These are phyloP conservation scores for Malassezia sympodialis DNA, from an alignment of 1,284 basidiomycete genomes.

Conservation along the genomic window DNA sequence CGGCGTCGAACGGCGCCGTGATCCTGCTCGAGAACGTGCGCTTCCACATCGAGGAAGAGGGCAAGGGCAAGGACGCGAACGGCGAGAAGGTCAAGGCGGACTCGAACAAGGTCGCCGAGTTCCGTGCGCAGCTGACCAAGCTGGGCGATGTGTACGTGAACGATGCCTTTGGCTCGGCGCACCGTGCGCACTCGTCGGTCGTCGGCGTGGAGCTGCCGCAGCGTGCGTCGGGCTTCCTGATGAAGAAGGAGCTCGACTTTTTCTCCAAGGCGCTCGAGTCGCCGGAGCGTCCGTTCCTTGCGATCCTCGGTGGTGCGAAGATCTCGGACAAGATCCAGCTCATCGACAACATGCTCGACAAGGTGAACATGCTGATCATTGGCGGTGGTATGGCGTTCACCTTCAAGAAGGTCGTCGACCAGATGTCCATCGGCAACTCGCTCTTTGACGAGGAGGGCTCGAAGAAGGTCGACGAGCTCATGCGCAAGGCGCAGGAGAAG, in stretches of 20 bases:
- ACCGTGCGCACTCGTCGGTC: conserved; percentile 97
- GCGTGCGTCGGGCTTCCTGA: conserved; percentile 86
- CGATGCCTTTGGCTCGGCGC: conserved; percentile 96
- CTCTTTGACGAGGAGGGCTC: conserved; percentile 85
- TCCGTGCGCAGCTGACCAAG: conserved; percentile 75
- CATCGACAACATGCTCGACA: conserved; percentile 98
- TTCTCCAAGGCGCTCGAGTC: conserved; percentile 94
- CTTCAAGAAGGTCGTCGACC: conserved; percentile 88
- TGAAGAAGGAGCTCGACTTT: conserved; percentile 98
- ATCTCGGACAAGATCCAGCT: conserved; percentile 98
- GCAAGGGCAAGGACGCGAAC: conserved; percentile 80
- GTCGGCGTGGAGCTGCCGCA: conserved; percentile 89
- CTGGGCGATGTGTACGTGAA: conserved; percentile 97
- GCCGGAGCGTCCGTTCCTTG: conserved; percentile 90
- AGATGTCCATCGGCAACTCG: conserved; percentile 75
- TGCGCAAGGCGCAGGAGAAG: conserved; percentile 88
- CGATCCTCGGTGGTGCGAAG: conserved; percentile 96
- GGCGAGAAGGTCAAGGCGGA: conserved; percentile 89
- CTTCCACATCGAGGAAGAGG: conserved; percentile 98
- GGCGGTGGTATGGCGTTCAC: conserved; percentile 99
- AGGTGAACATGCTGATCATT: conserved; percentile 93
- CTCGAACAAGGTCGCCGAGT: conserved; percentile 66
- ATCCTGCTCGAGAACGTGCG: conserved; percentile 94
- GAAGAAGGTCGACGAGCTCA: conserved; percentile 70
- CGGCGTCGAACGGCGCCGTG: conserved; percentile 64